Conservation (phyloP, 2,329 filamentous ascomycete species). For the Sporothrix brasiliensis region DNA sequence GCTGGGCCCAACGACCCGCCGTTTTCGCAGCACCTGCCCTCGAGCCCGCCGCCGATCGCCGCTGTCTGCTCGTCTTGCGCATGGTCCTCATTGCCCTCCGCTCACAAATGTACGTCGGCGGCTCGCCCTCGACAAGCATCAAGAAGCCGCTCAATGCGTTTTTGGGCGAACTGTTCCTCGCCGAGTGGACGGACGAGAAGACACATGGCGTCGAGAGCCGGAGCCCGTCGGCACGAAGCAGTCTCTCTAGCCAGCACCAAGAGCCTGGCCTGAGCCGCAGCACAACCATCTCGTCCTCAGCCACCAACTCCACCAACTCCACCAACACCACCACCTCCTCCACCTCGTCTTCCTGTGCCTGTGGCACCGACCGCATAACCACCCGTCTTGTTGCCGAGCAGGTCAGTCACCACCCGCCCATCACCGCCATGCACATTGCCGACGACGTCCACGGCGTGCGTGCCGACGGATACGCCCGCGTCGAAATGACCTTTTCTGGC, state of each 20-base stretch:
- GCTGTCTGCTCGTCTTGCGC: slow-evolving; percentile 52
- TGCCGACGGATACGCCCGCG: slow-evolving; percentile 55
- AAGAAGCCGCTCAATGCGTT: slow-evolving; percentile 60
- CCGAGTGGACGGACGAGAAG: slow-evolving; percentile 42
- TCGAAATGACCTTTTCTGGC: slow-evolving; percentile 56
- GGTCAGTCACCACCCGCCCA: slow-evolving; percentile 58
- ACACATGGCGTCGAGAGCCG: slow-evolving; percentile 36
- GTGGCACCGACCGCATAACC: slow-evolving; percentile 33
- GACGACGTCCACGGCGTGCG: slow-evolving; percentile 49
- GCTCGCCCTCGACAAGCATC: slow-evolving; percentile 52
- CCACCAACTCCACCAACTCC: too few species aligned
- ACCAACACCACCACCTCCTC: background rate
- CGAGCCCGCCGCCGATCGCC: slow-evolving; percentile 48
- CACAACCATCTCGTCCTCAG: slow-evolving; percentile 11
- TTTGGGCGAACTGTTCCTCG: slow-evolving; percentile 55
- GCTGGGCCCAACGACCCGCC: slow-evolving; percentile 53
- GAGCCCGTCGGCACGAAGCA: slow-evolving; percentile 35
- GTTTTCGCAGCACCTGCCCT: slow-evolving; percentile 53
- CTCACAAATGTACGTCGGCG: slow-evolving; percentile 53
- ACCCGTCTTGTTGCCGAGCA: slow-evolving; percentile 51
- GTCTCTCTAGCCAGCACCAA: background rate
- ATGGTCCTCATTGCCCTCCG: slow-evolving; percentile 53
- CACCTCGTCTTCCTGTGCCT: slow-evolving; percentile 14
- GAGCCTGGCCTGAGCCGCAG: slow-evolving; percentile 14
- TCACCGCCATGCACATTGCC: slow-evolving; percentile 55